Base-by-base conservation (phyloP, 331 rosid species). In the Malus hybrid region DNA sequence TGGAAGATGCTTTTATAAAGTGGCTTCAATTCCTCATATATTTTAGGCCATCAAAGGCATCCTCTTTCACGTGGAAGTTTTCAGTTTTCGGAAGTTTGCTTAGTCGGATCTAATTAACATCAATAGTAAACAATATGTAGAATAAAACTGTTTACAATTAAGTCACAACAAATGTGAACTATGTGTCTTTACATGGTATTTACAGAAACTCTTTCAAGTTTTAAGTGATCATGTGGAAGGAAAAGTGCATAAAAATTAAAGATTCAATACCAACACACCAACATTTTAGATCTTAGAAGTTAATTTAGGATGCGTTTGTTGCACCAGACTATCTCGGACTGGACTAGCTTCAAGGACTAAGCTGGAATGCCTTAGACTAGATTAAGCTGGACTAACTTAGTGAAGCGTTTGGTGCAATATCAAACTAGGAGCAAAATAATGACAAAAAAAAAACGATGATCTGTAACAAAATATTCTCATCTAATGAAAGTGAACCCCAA, bases 1-100 rank as follows among this genome's bases (percentile, higher is more conserved):
- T 44, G 50, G 83, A 70, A 68, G 67, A 57, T 58, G 80, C 75
- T 75, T 70, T 78, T 30, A 4, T 22, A 82, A 74, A 82, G 80
- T 52, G 55, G 44, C 24, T 50, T 50, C 56, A 7, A 44, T 56
- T 71, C 76, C 46, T 50, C 64, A 62, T 74, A 68, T 62, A 14
- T 20, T 57, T 20, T 34, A 57, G 68, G 12, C 42, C 56, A 32
- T 33, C 78, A 48, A 65, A 34, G 44, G 66, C 77, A 44, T 62
- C 42, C 58, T 73, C 61, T 44, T 73, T 46, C 77, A 62, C 70
- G 48, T 73, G 70, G 63, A 64, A 42, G 60, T 26, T 60, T 72
- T 60, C 69, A 73, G 58, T 73, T 73, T 61, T 60, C 33, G 16
- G 58, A 29, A 73, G 77, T 28, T 52, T 44, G 77, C 70, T 18